Base-by-base conservation (phyloP, 2,329 filamentous ascomycete species). In the Coniella lustricola region DNA sequence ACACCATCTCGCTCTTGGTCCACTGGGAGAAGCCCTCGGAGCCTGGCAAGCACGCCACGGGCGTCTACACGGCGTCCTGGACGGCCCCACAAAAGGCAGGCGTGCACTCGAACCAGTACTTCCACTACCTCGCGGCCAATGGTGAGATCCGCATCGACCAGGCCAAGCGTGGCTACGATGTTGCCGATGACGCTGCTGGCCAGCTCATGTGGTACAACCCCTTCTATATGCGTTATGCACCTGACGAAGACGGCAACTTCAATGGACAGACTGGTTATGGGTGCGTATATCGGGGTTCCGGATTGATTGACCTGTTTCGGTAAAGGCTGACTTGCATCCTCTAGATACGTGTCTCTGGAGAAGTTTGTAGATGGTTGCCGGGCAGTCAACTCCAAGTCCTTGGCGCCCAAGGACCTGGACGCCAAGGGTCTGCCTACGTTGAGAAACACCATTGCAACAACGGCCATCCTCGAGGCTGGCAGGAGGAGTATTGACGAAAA, bases 31-130 rank as follows among this genome's bases (percentile, higher is more conserved):
- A 87, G 70, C 81, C 80, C 60, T 74, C 73, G 46, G 81, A 87
- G 56, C 74, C 80, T 0, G 71, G 68, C 52, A 90, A 87, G 70
- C 74, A 81, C 48, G 91, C 87, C 10, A 93, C 90, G 1, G 90
- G 82, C 48, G 89, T 96, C 7, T 96, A 95, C 69, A 96, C 91
- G 12, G 87, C 90, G 10, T 91, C 86, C 35, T 96, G 90, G 90
- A 95, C 90, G 1, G 91, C 91, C 7, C 90, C 91, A 12, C 87
- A 94, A 64, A 87, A 84, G 60, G 90, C 90, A 0, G 90, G 91
- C 43, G 90, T 96, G n/a, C 91, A 96, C 70, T 91, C 85, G 2
- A 95, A 95, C 66, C 90, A 96, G 71, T 93, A 95, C 70, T 96
- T 96, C 74, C 90, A 96, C 69, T 95, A 93, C 71, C 84, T 96